These are phyloP conservation scores for Phytophthora litchii DNA, from an alignment of 352 stramenopile species.

Conservation along the genomic window DNA sequence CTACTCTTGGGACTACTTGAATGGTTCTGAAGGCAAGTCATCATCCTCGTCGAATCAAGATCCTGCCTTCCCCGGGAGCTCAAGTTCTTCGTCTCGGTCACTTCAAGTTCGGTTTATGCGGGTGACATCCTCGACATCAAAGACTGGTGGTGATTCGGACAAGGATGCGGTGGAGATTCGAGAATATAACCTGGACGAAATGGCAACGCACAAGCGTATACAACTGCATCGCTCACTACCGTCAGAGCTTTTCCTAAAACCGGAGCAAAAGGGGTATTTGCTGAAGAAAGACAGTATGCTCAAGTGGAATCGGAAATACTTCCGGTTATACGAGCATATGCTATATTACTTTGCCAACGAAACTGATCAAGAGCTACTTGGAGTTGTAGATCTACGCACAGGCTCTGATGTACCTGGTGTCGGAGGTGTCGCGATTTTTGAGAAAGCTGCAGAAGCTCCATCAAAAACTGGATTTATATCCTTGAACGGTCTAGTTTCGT, in stretches of 20 bases:
- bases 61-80: conserved; percentile 60
- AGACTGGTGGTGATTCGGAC: conserved; percentile 50
- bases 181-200: conserved; percentile 90
- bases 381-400: conserved; percentile 80
- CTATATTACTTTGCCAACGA: conserved; percentile 90
- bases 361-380: conserved; percentile 81
- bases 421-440: conserved; percentile 84
- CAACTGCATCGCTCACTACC: conserved; percentile 84
- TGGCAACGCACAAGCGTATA: conserved; percentile 79
- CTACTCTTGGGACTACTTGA: conserved; percentile 89
- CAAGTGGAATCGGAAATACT: conserved; percentile 91
- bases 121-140: conserved; percentile 76
- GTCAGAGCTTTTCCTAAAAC: conserved; percentile 79
- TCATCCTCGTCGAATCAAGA: conserved; percentile 65
- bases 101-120: conserved; percentile 90
- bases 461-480: conserved; percentile 74
- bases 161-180: conserved; percentile 87
- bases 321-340: conserved; percentile 88
- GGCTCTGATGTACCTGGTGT: conserved; percentile 72
- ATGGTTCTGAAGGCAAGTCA: conserved; percentile 66
- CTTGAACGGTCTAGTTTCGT: conserved; percentile 80
- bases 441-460: conserved; percentile 65
- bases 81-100: conserved; percentile 63
- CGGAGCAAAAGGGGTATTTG: conserved; percentile 80
- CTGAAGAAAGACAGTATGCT: conserved; percentile 90